Evolutionary conservation across 2,329 filamentous ascomycete genomes (phyloP).

Genomic region (Botrytis deweyae): DNA sequence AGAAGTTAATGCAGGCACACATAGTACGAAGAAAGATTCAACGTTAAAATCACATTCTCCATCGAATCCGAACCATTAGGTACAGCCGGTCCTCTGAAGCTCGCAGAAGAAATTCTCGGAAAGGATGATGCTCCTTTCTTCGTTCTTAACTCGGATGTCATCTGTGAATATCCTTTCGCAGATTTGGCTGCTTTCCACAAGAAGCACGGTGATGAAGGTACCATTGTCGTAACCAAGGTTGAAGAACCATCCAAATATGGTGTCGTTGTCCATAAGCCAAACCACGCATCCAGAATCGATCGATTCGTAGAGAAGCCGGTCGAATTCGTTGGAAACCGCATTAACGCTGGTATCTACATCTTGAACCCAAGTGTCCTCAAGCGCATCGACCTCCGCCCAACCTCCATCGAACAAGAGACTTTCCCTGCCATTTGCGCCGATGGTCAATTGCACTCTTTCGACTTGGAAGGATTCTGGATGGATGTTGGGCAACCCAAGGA

Average conservation of each 20-base stretch:
- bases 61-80: slow-evolving; percentile 94
- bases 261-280: slow-evolving; percentile 96
- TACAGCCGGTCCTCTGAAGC: slow-evolving; percentile 91
- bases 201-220: slow-evolving; percentile 89
- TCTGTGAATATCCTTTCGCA: slow-evolving; percentile 95
- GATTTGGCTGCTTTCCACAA: slow-evolving; percentile 91
- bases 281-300: slow-evolving; percentile 87
- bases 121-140: slow-evolving; percentile 97
- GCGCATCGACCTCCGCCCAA: slow-evolving; percentile 93
- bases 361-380: slow-evolving; percentile 87
- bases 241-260: slow-evolving; percentile 99
- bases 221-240: slow-evolving; percentile 97
- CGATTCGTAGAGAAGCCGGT: slow-evolving; percentile 99
- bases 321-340: slow-evolving; percentile 97
- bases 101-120: slow-evolving; percentile 85
- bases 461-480: slow-evolving; percentile 99
- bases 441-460: slow-evolving; percentile 90
- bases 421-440: slow-evolving; percentile 93
- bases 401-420: slow-evolving; percentile 97
- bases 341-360: slow-evolving; percentile 98
- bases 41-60: slow-evolving; percentile 95
- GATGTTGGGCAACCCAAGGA: slow-evolving; percentile 98
- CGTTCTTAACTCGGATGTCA: slow-evolving; percentile 96
- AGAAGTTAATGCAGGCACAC: slow-evolving; percentile 25
- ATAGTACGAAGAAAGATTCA: slow-evolving; percentile 86